Evolutionary conservation across 257 asterid species (phyloP).

Genomic region (Solanum stenotomum): DNA sequence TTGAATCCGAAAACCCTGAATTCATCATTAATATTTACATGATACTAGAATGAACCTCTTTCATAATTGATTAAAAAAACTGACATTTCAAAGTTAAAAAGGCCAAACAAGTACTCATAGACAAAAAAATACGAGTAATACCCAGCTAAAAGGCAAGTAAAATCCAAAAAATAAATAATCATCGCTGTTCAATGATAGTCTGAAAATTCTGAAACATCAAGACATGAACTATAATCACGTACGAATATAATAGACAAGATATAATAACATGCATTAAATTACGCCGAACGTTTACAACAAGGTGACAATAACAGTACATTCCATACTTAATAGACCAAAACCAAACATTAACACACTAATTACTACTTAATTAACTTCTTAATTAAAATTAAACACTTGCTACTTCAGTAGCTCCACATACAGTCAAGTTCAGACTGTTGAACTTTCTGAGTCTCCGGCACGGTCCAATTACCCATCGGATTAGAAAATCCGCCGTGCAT

Average conservation of each 20-base stretch:
- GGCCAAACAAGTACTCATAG: too few relatives aligned
- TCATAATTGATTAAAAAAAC: too few relatives aligned
- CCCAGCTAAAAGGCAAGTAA: too few relatives aligned
- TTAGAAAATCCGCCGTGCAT: constrained; percentile 8
- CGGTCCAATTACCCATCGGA: constrained; percentile 9
- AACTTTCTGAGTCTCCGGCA: constrained; percentile 30
- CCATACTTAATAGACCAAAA: background rate
- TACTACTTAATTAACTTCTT: background rate
- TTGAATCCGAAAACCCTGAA: too few relatives aligned
- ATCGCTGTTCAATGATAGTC: background rate
- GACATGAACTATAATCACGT: background rate
- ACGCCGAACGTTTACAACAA: constrained; percentile 3
- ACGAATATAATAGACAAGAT: background rate
- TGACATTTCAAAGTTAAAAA: too few relatives aligned
- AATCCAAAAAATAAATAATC: background rate
- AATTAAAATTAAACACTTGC: background rate
- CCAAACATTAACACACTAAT: background rate
- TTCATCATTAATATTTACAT: too few relatives aligned
- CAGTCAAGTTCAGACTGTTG: constrained; percentile 65
- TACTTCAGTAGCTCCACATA: constrained; percentile 54
- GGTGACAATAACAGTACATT: background rate
- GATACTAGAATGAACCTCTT: too few relatives aligned
- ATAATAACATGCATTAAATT: background rate
- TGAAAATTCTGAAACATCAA: background rate
- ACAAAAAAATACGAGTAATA: too few relatives aligned